Evolutionary conservation across 495 filamentous ascomycete genomes (phyloP), one percentile per base, ranked within the genome.

Genomic region (Rhizodiscina lignyota): DNA sequence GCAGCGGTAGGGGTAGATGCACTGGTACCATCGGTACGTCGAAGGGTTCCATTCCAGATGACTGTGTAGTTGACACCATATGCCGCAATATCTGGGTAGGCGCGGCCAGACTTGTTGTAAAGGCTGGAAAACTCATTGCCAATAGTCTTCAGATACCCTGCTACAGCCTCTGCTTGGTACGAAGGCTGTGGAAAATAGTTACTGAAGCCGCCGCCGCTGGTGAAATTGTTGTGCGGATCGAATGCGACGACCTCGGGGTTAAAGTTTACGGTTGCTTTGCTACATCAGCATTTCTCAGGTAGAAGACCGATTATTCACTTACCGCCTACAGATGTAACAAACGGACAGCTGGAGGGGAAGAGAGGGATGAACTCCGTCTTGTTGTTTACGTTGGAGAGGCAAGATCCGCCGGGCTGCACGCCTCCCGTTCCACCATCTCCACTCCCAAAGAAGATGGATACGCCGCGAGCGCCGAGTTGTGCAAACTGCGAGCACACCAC

Each of bases 301-400:
- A n/a, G n/a, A n/a, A n/a, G n/a, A n/a, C n/a, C n/a, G n/a, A n/a
- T n/a, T n/a, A n/a, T n/a, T n/a, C n/a, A n/a, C n/a, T n/a, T n/a
- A 17, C 47, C 56, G 23, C 56, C 56, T 0, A 60, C 53, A 4
- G 43, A 18, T 2, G 56, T 60, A 0, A 60, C 47, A 33, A 40
- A 56, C 4, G 55, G 55, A 40, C 56, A 60, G 4, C 29, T 35
- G n/a, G 48, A 41, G 0, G 56, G 56, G 48, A 60, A 58, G 20
- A 23, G 19, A 1, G 53, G 51, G 12, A 53, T 21, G 44, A 60
- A 60, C 6, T 37, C 48, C n/a, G n/a, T n/a, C n/a, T n/a, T n/a
- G n/a, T n/a, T n/a, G n/a, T n/a, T n/a, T n/a, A n/a, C n/a, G n/a
- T n/a, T n/a, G n/a, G n/a, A n/a, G n/a, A n/a, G n/a, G n/a, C n/a